Conservation (phyloP, 1,139 yeast species). For the Candida labiduridarum region DNA sequence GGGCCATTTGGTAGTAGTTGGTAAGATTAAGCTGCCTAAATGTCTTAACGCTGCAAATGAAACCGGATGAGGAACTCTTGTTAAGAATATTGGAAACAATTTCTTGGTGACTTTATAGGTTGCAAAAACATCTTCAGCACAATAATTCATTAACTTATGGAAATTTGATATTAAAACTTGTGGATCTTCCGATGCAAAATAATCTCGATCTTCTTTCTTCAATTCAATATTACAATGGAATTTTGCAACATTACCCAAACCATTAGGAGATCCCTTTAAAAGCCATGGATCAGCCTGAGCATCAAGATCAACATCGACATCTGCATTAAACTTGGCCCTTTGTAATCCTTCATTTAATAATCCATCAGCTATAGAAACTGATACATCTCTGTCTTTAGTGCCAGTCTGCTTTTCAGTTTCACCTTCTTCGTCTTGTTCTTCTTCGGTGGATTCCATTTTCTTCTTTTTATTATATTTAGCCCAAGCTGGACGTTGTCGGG, state of each 20-base stretch:
- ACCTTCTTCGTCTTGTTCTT: slow-evolving; percentile 22
- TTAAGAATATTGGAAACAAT: slow-evolving; percentile 68
- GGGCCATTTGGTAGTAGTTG: slow-evolving; percentile 78
- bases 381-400: too few relatives aligned
- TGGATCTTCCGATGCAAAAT: slow-evolving; percentile 59
- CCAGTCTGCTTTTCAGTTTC: background rate
- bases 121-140: slow-evolving; percentile 81
- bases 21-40: slow-evolving; percentile 76
- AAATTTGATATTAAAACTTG: slow-evolving; percentile 59
- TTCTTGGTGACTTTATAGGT: slow-evolving; percentile 72
- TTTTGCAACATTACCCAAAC: slow-evolving; percentile 77
- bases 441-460: slow-evolving; percentile 22
- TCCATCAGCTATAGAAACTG: background rate
- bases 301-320: slow-evolving; percentile 21
- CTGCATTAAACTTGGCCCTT: background rate
- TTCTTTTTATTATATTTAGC: slow-evolving; percentile 53
- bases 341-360: slow-evolving; percentile 15
- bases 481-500: slow-evolving; percentile 87
- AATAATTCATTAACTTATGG: slow-evolving; percentile 67
- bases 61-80: slow-evolving; percentile 88
- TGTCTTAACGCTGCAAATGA: slow-evolving; percentile 86
- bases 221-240: slow-evolving; percentile 76
- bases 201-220: slow-evolving; percentile 68
- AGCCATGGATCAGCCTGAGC: slow-evolving; percentile 74
- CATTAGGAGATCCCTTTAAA: slow-evolving; percentile 72